phyloP scores from a whole-genome alignment of 345 rosid species.

The Populus nigra region DNA sequence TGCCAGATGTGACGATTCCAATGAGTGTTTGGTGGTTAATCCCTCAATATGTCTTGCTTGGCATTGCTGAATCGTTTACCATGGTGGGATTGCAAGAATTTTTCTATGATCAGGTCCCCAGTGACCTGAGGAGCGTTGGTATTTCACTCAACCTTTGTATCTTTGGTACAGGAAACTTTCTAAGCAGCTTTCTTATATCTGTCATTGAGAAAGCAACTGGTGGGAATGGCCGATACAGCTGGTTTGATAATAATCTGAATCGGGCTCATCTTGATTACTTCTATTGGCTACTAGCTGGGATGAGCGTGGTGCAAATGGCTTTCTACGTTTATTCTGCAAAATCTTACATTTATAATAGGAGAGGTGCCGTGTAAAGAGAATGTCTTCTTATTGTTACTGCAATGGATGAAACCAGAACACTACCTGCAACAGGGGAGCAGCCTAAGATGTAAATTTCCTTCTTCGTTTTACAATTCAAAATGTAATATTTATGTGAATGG shows the following conservation, averaged over 20 bases:
- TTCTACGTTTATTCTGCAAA: constrained; percentile 2
- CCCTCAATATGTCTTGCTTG: constrained; percentile 21
- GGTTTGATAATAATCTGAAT: constrained; percentile 23
- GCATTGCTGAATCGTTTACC: constrained; percentile 6
- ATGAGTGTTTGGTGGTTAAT: constrained; percentile 27
- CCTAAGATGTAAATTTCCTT: background rate
- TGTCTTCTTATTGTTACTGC: background rate
- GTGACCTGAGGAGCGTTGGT: constrained; percentile 18
- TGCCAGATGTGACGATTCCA: constrained; percentile 13
- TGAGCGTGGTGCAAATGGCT: background rate
- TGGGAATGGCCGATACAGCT: constrained; percentile 11
- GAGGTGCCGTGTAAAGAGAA: background rate
- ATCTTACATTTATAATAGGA: constrained; percentile 7
- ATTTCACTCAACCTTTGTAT: constrained; percentile 19
- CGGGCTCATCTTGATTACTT: constrained; percentile 21
- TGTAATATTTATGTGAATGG: background rate
- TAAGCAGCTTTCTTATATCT: constrained; percentile 20
- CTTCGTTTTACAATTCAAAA: background rate
- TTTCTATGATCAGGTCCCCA: constrained; percentile 26
- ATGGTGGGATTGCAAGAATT: constrained; percentile 22
- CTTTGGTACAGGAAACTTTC: constrained; percentile 20
- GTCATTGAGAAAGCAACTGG: constrained; percentile 17
- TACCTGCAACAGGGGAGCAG: background rate
- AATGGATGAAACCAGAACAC: background rate
- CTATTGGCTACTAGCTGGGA: constrained; percentile 18